Evolutionary conservation across 2,329 filamentous ascomycete species (phyloP).

Genomic region (Cladosporium phlei): DNA sequence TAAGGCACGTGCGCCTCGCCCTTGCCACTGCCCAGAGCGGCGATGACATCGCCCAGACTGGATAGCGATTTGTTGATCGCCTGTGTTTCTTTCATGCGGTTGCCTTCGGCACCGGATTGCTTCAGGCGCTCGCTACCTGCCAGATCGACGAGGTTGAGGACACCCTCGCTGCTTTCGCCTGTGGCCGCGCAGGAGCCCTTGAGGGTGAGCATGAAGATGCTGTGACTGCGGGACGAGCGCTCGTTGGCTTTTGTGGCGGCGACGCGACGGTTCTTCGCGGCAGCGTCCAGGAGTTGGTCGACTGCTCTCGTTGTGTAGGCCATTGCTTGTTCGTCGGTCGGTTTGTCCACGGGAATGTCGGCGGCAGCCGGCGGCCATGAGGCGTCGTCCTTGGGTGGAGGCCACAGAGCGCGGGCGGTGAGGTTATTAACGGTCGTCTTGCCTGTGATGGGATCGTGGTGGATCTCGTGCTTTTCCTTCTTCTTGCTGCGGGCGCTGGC

Average conservation of each 20-base stretch:
- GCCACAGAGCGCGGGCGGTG: conserved; percentile 70
- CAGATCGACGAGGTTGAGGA: conserved; percentile 90
- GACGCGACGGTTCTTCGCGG: conserved; percentile 81
- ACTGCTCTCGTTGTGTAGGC: conserved; percentile 29
- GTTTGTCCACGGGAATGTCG: background rate
- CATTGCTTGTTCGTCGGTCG: conserved; percentile 10
- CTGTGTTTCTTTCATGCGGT: conserved; percentile 86
- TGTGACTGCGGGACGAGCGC: conserved; percentile 88
- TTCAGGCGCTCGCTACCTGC: conserved; percentile 89
- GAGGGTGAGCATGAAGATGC: conserved; percentile 81
- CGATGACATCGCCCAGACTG: conserved; percentile 90
- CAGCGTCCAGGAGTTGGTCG: conserved; percentile 56
- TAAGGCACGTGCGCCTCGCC: conserved; percentile 73
- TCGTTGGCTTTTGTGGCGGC: conserved; percentile 98
- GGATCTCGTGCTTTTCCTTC: conserved; percentile 82
- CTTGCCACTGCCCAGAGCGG: conserved; percentile 78
- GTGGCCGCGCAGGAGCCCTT: conserved; percentile 66
- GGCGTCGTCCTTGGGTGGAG: conserved; percentile 65
- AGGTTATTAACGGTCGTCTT: conserved; percentile 79
- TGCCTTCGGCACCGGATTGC: conserved; percentile 79
- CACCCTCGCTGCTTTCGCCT: conserved; percentile 82
- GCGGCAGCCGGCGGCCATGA: conserved; percentile 24
- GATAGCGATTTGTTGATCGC: conserved; percentile 95
- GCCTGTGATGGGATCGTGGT: conserved; percentile 76
- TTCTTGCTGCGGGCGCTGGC: conserved; percentile 27